These are phyloP conservation scores for Acanthamoeba healyi DNA, from an alignment of 208 protist genomes.

Conservation along the genomic window DNA sequence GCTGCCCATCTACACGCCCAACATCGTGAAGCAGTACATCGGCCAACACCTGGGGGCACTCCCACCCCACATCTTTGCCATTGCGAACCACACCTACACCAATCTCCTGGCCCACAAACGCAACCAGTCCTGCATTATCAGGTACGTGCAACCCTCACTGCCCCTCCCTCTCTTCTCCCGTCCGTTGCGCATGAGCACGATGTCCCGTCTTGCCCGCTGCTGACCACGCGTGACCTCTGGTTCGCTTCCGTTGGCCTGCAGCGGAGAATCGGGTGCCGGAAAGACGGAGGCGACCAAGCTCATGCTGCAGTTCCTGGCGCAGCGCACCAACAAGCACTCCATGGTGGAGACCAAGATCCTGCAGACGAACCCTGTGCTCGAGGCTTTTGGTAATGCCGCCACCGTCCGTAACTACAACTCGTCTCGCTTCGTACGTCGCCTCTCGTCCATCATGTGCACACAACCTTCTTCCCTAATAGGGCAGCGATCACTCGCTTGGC, in stretches of 20 bases:
- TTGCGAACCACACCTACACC: slow-evolving; percentile 80
- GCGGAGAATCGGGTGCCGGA: slow-evolving; percentile 88
- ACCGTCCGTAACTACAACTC: slow-evolving; percentile 90
- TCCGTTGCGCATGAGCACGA: too few relatives aligned
- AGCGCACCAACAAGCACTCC: slow-evolving; percentile 73
- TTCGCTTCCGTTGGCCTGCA: too few relatives aligned
- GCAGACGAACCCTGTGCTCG: slow-evolving; percentile 85
- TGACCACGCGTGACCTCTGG: slow-evolving; percentile 48
- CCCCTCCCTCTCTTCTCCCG: not conserved
- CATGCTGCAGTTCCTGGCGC: slow-evolving; percentile 71
- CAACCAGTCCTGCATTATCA: slow-evolving; percentile 85
- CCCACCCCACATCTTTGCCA: slow-evolving; percentile 86
- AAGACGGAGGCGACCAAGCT: slow-evolving; percentile 89
- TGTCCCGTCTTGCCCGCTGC: not conserved
- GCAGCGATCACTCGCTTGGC: slow-evolving; percentile 73
- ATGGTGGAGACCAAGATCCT: slow-evolving; percentile 86
- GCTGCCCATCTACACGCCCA: slow-evolving; percentile 81
- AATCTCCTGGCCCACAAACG: slow-evolving; percentile 75
- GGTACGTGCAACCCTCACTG: not conserved
- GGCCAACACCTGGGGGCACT: slow-evolving; percentile 40
- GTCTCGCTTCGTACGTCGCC: slow-evolving; percentile 86
- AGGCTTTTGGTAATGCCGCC: slow-evolving; percentile 87
- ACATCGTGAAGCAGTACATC: slow-evolving; percentile 81
- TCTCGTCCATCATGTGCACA: not conserved
- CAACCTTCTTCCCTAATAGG: slow-evolving; percentile 74